Evolutionary conservation across 805 yeast genomes (phyloP), one percentile per base, ranked within the genome.

Genomic region (Kluyveromyces starmeri): DNA sequence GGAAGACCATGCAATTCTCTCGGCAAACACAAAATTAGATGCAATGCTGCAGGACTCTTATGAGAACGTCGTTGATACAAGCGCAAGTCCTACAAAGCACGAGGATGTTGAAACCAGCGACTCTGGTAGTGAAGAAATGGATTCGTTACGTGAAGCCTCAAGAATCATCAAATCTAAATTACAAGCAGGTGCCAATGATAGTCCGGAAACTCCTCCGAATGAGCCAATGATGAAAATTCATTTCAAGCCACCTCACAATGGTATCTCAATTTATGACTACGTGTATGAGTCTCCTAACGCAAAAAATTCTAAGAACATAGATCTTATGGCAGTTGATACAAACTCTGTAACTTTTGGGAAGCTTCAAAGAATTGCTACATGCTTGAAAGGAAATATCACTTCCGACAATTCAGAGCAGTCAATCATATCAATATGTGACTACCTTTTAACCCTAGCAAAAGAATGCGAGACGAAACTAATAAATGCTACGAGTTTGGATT

Each of bases 211-310:
- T 2, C 33, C 33, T 4, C 33, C 33, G 13, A 30, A 30, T 20
- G 33, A 30, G 15, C 25, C 33, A 4, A 18, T 20, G 13, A 30
- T 30, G 33, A 20, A 30, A 20, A 19, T 30, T 6, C 33, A 30
- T 12, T 30, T 30, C 25, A 30, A 30, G 14, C 33, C 33, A 5
- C 18, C 33, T 15, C 20, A 30, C 26, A 5, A 20, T 12, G 33
- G 22, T 6, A 30, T 19, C 14, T 30, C 33, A 6, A 30, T 30
- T 7, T 30, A 30, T 22, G 33, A 30, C 22, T 30, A 30, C 14
- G 26, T 30, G 16, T 30, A 30, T 30, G 33, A 30, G 12, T 30
- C 33, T 3, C 33, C 33, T n/a, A 30, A 30, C 16, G 33, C 33
- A 5, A 30, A 30, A 20, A 30, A 30, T 20, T 30, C 33, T 20